Evolutionary conservation across 768 basidiomycete species (phyloP), one percentile per base, ranked within the genome.

Genomic region (Cubamyces sp.): DNA sequence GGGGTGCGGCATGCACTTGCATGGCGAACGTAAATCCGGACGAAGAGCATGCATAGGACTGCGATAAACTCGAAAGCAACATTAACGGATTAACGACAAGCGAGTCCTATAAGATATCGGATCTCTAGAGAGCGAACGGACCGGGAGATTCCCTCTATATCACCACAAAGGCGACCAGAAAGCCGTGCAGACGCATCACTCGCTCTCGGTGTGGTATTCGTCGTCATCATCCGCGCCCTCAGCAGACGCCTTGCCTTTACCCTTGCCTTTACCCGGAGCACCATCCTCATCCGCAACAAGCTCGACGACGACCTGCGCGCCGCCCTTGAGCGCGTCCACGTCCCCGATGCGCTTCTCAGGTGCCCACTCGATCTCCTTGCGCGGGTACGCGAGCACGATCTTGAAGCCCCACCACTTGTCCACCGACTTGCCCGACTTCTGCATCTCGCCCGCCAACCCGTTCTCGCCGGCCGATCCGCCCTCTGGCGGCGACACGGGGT

Each of bases 371-470:
- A 91, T 81, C 72, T 85, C 85, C 45, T 75, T 76, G 54, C 89
- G 77, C 4, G 94, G 94, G 68, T 91, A 95, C 11, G 90, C 81
- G 2, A 82, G 81, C 40, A 77, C 77, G 28, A 96, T 76, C 62
- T 78, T 80, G 78, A 96, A 95, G 8, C 84, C 86, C 87, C 90
- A 94, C 81, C 87, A 92, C 26, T 74, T 75, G 9, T 78, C 74
- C 11, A 75, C 59, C 18, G 60, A 47, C 64, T 60, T 59, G 30
- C 64, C 70, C 14, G 65, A 60, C 21, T 53, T 26, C 52, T 55
- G n/a, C 61, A 76, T 69, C 54, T 70, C 70, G 56, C 82, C 80
- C 15, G 78, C 71, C n/a, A 71, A 66, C 18, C 72, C 76, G 21
- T 72, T 64, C 49, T 78, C 74, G 26, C 76, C 74, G 7, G 65